Evolutionary conservation across 2,329 filamentous ascomycete species (phyloP), one percentile per base, ranked within the genome.

Genomic region (Plectosphaerella plurivora): DNA sequence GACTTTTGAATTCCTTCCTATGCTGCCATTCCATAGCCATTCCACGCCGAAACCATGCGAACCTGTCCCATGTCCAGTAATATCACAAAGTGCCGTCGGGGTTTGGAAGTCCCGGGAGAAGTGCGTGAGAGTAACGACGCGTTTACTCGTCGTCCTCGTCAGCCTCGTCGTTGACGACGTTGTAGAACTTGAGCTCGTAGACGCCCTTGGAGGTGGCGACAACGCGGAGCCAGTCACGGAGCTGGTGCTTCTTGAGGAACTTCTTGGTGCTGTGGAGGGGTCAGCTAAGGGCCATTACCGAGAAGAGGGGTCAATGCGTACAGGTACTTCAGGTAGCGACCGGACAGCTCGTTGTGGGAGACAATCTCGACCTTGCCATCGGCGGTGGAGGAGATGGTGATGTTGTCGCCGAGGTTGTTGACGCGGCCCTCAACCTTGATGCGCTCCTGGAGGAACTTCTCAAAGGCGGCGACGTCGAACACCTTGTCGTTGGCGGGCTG

Each of bases 191-290:
- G 78, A 99, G 88, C 84, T 97, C 92, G 83, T 99, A 99, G 63
- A 97, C 92, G 73, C 94, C 93, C 82, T 93, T 93, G 75, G 89
- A 91, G 74, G 93, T 97, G 66, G 91, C 95, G 71, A 99, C 94
- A 68, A 99, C 93, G 70, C 94, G 92, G 72, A 99, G 89, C 94
- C 94, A 99, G 84, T 99, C 94, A 81, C 94, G 91, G 74, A 99
- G 90, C 86, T 97, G 93, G 84, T 97, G 91, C 90, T 99, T 99
- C 91, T 99, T 99, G 78, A 99, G 88, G 88, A 96, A 99, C 86
- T 99, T 99, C 91, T 99, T 99, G 76, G 94, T 99, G 75, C 91
- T 96, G 63, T 47, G 57, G 7, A 20, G 11, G 39, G 20, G 51
- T 57, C 25, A 57, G 55, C 14, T 3, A 47, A 44, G 35, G 33